Evolutionary conservation across 305 asterid species (phyloP), one percentile per base, ranked within the genome.

Genomic region (Solanum chacoense): DNA sequence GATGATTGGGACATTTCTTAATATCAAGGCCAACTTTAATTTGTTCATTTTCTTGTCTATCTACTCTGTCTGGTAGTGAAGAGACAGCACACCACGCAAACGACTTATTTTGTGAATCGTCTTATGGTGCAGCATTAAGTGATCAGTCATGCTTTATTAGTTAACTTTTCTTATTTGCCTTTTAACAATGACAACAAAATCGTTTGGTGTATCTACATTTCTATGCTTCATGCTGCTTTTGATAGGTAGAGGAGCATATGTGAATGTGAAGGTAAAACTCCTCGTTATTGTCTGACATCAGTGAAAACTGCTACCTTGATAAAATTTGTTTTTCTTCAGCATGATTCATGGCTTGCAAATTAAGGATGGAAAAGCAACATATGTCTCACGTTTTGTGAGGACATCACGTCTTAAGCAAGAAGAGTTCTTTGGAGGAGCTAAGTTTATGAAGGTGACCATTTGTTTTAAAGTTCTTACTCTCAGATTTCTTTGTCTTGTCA

Each of bases 341-440:
- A 97, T 97, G 99, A 96, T 97, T 90, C 99, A 97, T 91, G 99
- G 99, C 40, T 87, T 97, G 94, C 99, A 95, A 85, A 95, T 97
- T 65, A 96, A 93, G 93, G 95, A 96, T 91, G 99, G 99, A 87
- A 96, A 96, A 92, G 98, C 99, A 90, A 93, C 98, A 73, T 96
- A 94, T 84, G 98, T 96, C 90, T 97, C 99, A 78, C 99, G 98
- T 88, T 97, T 93, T 91, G 98, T 97, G 92, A 95, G 90, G 93
- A 97, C 99, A n/a, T 95, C 99, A 20, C 93, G 93, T 65, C 95
- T 96, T 76, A 93, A 94, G 88, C 99, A 97, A 92, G 99, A 97
- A 93, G 99, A 95, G 88, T 90, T 73, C 89, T 94, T 84, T 91
- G 98, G 98, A 5, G 96, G 95, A 86, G 84, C 99, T 84, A 97